Evolutionary conservation across 495 filamentous ascomycete genomes (phyloP).

Genomic region (Aspergillus baeticus): DNA sequence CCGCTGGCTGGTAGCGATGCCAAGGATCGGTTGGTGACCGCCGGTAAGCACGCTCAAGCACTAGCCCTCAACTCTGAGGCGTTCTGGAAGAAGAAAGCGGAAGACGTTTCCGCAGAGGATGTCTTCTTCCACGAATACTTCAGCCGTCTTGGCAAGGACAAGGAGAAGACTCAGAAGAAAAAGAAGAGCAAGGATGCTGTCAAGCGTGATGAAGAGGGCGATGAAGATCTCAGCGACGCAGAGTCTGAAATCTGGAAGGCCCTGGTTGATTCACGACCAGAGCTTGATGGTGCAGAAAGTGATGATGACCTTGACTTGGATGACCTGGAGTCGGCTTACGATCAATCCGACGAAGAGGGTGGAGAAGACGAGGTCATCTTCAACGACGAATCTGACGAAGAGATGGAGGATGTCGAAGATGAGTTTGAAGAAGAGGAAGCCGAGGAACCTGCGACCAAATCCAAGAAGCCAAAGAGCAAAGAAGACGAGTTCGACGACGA

Average conservation of each 20-base stretch:
- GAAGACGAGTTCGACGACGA: slow-evolving; percentile 43
- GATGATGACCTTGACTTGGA: slow-evolving; percentile 65
- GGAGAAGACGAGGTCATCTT: slow-evolving; percentile 54
- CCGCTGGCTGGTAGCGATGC: slow-evolving; percentile 70
- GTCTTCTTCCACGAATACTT: slow-evolving; percentile 99
- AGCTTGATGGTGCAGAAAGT: slow-evolving; percentile 66
- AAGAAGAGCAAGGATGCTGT: slow-evolving; percentile 49
- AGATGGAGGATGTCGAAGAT: slow-evolving; percentile 47
- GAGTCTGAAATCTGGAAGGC: slow-evolving; percentile 91
- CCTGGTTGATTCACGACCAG: slow-evolving; percentile 74
- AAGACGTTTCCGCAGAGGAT: slow-evolving; percentile 84
- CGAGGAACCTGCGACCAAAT: slow-evolving; percentile 22
- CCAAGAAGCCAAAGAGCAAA: slow-evolving; percentile 35
- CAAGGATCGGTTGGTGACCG: slow-evolving; percentile 63
- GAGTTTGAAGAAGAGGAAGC: slow-evolving; percentile 27
- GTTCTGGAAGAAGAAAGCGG: slow-evolving; percentile 89
- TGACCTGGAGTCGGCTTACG: slow-evolving; percentile 58
- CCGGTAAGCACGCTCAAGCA: slow-evolving; percentile 43
- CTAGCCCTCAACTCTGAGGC: slow-evolving; percentile 75
- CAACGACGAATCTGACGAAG: slow-evolving; percentile 49
- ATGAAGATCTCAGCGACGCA: slow-evolving; percentile 36
- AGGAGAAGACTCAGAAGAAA: slow-evolving; percentile 57
- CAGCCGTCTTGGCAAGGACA: slow-evolving; percentile 69
- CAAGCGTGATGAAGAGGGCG: slow-evolving; percentile 27
- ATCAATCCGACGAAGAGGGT: slow-evolving; percentile 45